Evolutionary conservation across 371 early-diverging fungal genomes (phyloP).

Genomic region (Chytridium lagenaria): DNA sequence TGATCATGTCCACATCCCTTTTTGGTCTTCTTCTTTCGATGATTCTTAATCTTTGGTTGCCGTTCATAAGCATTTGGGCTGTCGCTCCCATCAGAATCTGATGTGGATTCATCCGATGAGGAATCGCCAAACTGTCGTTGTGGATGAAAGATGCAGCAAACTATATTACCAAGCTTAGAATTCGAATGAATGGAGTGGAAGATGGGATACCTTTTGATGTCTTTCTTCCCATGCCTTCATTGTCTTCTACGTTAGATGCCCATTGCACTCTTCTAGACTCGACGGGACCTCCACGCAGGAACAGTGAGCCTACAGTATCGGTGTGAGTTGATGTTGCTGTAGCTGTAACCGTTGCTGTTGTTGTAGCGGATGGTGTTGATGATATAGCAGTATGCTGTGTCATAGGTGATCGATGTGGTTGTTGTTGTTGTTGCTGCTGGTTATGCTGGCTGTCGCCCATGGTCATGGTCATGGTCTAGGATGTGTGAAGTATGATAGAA

Average conservation of each 20-base stretch:
- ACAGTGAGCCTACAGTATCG: not conserved
- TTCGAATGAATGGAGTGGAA: not conserved
- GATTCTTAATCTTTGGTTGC: not conserved
- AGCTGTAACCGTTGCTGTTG: not conserved
- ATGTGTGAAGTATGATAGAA: too few relatives aligned
- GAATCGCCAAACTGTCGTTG: conserved; percentile 12
- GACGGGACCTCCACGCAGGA: not conserved
- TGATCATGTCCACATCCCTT: conserved; percentile 3
- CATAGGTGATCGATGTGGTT: not conserved
- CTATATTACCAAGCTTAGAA: not conserved
- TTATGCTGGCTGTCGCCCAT: not conserved
- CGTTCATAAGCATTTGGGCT: conserved; percentile 12
- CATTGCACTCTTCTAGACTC: conserved; percentile 11
- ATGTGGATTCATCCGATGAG: conserved; percentile 6
- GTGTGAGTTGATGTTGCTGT: not conserved
- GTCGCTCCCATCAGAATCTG: not conserved
- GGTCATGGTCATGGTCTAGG: too few relatives aligned
- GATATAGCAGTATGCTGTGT: not conserved
- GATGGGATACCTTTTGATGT: not conserved
- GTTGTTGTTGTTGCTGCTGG: conserved; percentile 4
- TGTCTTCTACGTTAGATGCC: conserved; percentile 14
- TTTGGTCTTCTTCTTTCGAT: not conserved
- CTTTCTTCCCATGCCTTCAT: not conserved
- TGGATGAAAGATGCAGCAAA: conserved; percentile 16
- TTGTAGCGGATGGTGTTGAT: too few relatives aligned